Conservation (phyloP, 2,329 filamentous ascomycete species). For the Ramularia collo-cygni region DNA sequence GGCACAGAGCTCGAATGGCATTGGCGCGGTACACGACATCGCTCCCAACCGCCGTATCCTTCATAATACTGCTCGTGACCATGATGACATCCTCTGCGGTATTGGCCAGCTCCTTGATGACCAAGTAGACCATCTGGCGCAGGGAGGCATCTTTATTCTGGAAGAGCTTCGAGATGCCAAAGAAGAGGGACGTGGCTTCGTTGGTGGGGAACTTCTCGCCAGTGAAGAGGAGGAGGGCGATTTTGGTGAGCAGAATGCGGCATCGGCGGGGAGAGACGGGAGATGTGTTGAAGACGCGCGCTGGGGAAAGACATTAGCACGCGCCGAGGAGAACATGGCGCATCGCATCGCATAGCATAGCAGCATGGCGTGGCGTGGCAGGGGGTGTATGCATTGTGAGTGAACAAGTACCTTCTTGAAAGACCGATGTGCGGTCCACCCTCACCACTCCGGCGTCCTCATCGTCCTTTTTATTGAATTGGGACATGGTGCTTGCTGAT, state of each 20-base stretch:
- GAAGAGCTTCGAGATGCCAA: constrained; percentile 97
- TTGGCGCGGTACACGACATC: constrained; percentile 93
- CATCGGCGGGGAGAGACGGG: constrained; percentile 96
- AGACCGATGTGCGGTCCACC: constrained; percentile 95
- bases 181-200: constrained; percentile 97
- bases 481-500: constrained; percentile 60
- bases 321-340: too few relatives aligned
- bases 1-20: constrained; percentile 88
- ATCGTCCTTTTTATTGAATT: constrained; percentile 93
- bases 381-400: constrained; percentile 7
- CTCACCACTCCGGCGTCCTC: constrained; percentile 93
- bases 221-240: constrained; percentile 90
- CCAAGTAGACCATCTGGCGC: constrained; percentile 96
- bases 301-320: constrained; percentile 41
- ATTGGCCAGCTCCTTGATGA: constrained; percentile 93
- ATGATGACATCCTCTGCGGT: constrained; percentile 99
- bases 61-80: constrained; percentile 99
- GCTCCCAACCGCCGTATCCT: constrained; percentile 92
- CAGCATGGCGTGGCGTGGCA: neutral
- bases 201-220: constrained; percentile 95
- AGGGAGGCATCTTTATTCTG: constrained; percentile 98
- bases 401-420: constrained; percentile 81
- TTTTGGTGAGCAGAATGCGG: constrained; percentile 94
- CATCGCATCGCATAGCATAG: too few relatives aligned
- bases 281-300: constrained; percentile 94